phyloP scores from a whole-genome alignment of 2,329 filamentous ascomycete genomes.

The Macroventuria anomochaeta region DNA sequence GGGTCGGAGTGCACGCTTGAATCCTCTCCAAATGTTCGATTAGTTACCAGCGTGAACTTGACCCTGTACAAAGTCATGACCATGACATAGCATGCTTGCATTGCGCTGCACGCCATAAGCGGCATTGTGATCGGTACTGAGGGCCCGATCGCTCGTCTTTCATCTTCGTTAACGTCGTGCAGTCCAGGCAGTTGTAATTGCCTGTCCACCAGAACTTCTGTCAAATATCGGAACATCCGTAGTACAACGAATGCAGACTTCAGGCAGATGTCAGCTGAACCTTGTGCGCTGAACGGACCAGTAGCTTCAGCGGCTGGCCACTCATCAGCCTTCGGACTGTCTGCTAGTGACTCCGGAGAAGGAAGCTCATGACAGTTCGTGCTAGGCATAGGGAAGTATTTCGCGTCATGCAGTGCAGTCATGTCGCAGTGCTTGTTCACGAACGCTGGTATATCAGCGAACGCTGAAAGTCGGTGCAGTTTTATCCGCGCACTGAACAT shows the following conservation, averaged over 20 bases:
- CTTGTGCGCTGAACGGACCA: background rate
- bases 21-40: background rate
- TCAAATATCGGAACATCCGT: slow-evolving; percentile 15
- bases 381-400: slow-evolving; percentile 1
- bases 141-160: background rate
- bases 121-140: slow-evolving; percentile 8
- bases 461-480: slow-evolving; percentile 8
- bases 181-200: background rate
- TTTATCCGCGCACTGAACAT: slow-evolving; percentile 8
- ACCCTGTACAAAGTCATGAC: slow-evolving; percentile 14
- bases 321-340: slow-evolving; percentile 2
- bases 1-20: background rate
- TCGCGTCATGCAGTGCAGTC: slow-evolving; percentile 4
- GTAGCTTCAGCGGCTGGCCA: background rate
- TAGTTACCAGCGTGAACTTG: background rate
- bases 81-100: slow-evolving; percentile 17
- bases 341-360: slow-evolving; percentile 11
- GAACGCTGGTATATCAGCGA: slow-evolving; percentile 14
- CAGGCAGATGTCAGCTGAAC: slow-evolving; percentile 11
- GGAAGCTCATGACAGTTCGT: slow-evolving; percentile 2
- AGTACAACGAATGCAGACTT: slow-evolving; percentile 11
- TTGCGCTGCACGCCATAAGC: slow-evolving; percentile 11
- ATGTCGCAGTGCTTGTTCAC: slow-evolving; percentile 16
- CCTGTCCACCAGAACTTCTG: background rate
- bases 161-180: background rate